phyloP scores from a whole-genome alignment of 805 yeast species.

The Metschnikowia similis region DNA sequence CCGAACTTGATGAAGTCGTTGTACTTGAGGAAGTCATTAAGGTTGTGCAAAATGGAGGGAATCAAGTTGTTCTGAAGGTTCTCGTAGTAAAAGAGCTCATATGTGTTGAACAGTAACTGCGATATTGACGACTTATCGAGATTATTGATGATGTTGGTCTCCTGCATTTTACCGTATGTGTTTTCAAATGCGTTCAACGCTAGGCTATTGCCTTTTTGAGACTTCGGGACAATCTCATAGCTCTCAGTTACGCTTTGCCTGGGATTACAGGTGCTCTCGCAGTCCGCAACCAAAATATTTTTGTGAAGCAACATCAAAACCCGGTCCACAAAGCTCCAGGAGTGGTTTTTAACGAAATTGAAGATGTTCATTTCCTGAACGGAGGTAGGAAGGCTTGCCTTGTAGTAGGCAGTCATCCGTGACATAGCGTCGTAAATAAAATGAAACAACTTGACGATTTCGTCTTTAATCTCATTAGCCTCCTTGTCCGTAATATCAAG shows the following conservation, averaged over 20 bases:
- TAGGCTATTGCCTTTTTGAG: constrained; percentile 22
- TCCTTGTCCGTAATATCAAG: constrained; percentile 39
- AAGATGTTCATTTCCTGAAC: constrained; percentile 43
- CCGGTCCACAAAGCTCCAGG: constrained; percentile 53
- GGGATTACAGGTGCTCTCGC: background rate
- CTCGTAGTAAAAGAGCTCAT: constrained; percentile 44
- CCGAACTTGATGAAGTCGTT: constrained; percentile 50
- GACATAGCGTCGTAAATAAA: constrained; percentile 48
- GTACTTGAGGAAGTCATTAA: constrained; percentile 51
- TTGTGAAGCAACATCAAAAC: constrained; percentile 44
- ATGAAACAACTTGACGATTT: constrained; percentile 48
- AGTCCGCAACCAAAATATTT: constrained; percentile 36
- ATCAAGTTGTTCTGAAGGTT: constrained; percentile 50
- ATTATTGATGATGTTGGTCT: constrained; percentile 36
- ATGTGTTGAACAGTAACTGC: constrained; percentile 32
- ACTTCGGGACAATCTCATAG: constrained; percentile 2
- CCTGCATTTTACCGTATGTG: constrained; percentile 35
- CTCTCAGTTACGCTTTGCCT: background rate
- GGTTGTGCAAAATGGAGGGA: constrained; percentile 53
- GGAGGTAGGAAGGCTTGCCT: constrained; percentile 32
- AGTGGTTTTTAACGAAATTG: constrained; percentile 44
- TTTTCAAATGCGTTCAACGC: constrained; percentile 37
- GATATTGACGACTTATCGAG: constrained; percentile 35
- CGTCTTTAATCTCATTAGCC: constrained; percentile 41
- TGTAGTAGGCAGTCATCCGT: constrained; percentile 31